These are phyloP conservation scores for Boletus vermiculosoides DNA, from an alignment of 768 basidiomycete genomes.

Conservation along the genomic window DNA sequence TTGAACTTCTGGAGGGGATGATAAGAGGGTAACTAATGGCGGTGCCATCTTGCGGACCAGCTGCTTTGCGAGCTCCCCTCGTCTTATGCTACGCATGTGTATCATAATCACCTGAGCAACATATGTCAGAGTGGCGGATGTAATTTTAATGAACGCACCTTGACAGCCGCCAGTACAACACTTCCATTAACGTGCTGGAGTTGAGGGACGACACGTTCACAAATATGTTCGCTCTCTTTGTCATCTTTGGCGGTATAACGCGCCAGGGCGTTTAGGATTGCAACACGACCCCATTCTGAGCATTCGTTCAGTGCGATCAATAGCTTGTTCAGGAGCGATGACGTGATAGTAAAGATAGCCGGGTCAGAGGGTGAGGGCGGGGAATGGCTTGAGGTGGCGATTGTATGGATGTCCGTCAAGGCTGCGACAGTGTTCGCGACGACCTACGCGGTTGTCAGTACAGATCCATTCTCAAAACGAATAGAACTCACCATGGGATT, in stretches of 20 bases:
- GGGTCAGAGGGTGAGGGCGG: slow-evolving; percentile 56
- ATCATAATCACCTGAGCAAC: slow-evolving; percentile 86
- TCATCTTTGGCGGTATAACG: slow-evolving; percentile 83
- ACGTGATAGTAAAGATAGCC: slow-evolving; percentile 80
- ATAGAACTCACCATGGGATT: slow-evolving; percentile 86
- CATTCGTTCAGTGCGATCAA: slow-evolving; percentile 96
- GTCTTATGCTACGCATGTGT: slow-evolving; percentile 78
- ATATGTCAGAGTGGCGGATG: neutral
- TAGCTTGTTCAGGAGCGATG: slow-evolving; percentile 79
- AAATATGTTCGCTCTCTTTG: slow-evolving; percentile 97
- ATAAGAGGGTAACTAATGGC: slow-evolving; percentile 90
- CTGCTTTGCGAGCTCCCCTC: slow-evolving; percentile 82
- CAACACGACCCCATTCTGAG: slow-evolving; percentile 98
- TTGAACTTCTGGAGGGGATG: slow-evolving; percentile 95
- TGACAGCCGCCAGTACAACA: slow-evolving; percentile 95
- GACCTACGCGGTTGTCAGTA: slow-evolving; percentile 53
- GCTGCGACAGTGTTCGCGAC: slow-evolving; percentile 97
- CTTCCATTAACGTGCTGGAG: slow-evolving; percentile 97
- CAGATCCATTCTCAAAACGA: neutral
- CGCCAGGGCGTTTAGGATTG: slow-evolving; percentile 82
- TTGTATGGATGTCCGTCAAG: slow-evolving; percentile 84
- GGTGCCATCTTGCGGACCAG: slow-evolving; percentile 97
- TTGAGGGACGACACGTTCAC: slow-evolving; percentile 96
- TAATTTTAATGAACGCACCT: slow-evolving; percentile 47
- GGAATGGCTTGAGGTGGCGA: slow-evolving; percentile 53